Evolutionary conservation across 2,329 filamentous ascomycete species (phyloP), one percentile per base, ranked within the genome.

Genomic region (Fusarium buxicola): DNA sequence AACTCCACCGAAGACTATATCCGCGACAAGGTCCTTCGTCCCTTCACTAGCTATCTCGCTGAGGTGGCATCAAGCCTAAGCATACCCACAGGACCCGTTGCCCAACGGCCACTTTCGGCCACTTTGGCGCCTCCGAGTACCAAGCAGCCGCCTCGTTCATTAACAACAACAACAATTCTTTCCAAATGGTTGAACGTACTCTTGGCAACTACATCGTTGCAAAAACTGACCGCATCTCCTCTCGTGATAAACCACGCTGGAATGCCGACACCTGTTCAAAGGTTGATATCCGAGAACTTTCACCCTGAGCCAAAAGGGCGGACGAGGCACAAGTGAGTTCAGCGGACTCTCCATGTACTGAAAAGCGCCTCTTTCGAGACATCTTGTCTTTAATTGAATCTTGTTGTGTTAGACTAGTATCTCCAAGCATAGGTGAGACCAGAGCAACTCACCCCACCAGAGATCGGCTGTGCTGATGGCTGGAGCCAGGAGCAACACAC

Each of bases 101-200:
- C 81, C 74, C 18, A 64, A 66, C 7, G 72, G 71, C 76, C 53
- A 76, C 76, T 69, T 74, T 48, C 55, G 65, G 7, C n/a, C n/a
- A n/a, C n/a, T n/a, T n/a, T n/a, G n/a, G n/a, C n/a, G 69, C 70
- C 5, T 72, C 61, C 46, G 66, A 56, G 13, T 63, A 61, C 9
- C 73, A 74, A 25, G 81, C 9, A 77, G 78, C 8, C 78, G 81
- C 31, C 74, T 83, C n/a, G 74, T 83, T 72, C 1, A 60, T 79
- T 6, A 69, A 74, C 25, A 55, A 70, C 44, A 60, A 76, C 54
- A 70, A 70, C 28, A 67, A 69, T 36, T 16, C 51, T 30, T 75
- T 77, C 55, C 63, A 69, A 5, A 56, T 69, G n/a, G 72, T 73
- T 7, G 67, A 76, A 8, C 66, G 61, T n/a, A 52, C 34, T 3